A percentile compares a stretch with the other conserved stretches of the same genome.
Evolutionary conservation across 331 rosid genomes (phyloP).

Genomic region (Stylosanthes scabra): DNA sequence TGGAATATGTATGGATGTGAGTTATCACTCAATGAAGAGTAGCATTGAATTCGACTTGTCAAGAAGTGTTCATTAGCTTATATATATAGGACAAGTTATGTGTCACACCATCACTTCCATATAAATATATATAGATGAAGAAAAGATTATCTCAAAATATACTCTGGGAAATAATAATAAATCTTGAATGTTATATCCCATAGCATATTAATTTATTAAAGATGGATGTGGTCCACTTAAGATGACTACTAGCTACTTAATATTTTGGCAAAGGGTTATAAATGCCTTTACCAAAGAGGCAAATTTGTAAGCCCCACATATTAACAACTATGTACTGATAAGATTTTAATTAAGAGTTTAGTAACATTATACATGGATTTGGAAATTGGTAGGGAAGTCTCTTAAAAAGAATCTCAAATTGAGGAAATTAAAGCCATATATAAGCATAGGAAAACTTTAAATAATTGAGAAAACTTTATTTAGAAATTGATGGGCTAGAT

Average conservation of each 20-base stretch:
- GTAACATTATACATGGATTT: background rate
- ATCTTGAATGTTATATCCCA: background rate
- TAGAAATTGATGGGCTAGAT: no score
- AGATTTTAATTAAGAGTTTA: background rate
- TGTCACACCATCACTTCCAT: background rate
- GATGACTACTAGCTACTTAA: conserved; percentile 9
- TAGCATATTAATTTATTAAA: background rate
- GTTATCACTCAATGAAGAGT: background rate
- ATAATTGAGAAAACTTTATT: no score
- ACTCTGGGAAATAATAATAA: background rate
- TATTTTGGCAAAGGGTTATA: background rate
- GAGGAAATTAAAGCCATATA: background rate
- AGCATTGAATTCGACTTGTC: background rate
- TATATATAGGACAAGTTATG: background rate
- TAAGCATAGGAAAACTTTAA: background rate
- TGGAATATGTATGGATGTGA: background rate
- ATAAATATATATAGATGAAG: background rate
- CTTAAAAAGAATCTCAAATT: conserved; percentile 11
- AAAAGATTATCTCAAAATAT: background rate
- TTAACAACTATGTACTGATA: background rate
- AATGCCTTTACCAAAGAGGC: background rate
- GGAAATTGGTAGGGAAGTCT: background rate
- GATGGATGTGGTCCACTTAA: conserved; percentile 13
- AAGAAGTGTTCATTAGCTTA: background rate
- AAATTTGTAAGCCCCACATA: conserved; percentile 14